Percentiles rank a stretch among this genome's conserved stretches.
Conservation (phyloP, 306 rosid genomes). For the Dicorynia guianensis region DNA sequence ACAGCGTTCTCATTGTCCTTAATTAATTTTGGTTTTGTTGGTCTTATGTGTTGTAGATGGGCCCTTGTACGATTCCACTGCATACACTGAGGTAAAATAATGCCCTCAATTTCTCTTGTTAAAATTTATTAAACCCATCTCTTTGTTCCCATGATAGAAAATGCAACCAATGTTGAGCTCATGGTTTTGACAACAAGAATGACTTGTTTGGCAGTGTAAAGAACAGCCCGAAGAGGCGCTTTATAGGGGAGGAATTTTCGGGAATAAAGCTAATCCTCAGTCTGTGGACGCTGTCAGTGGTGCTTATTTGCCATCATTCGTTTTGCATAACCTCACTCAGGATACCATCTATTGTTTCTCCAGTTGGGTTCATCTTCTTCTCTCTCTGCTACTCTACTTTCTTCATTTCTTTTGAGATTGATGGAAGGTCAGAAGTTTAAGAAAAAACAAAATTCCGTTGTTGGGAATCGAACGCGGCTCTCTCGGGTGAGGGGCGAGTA, state of each 20-base stretch:
- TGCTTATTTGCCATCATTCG: constrained; percentile 50
- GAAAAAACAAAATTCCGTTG: constrained; percentile 38
- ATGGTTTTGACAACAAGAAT: background rate
- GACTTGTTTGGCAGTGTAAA: constrained; percentile 64
- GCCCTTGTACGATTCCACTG: constrained; percentile 82
- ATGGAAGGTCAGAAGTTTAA: too few relatives aligned
- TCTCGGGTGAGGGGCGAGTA: constrained; percentile 41
- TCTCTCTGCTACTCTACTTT: too few relatives aligned
- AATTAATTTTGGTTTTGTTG: background rate
- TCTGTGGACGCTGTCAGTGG: background rate
- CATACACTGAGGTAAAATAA: constrained; percentile 71
- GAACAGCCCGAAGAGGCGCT: constrained; percentile 66
- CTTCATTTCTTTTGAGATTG: too few relatives aligned
- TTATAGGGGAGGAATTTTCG: constrained; percentile 73
- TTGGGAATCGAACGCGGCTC: constrained; percentile 50
- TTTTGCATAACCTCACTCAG: constrained; percentile 60
- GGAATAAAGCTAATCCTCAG: constrained; percentile 8
- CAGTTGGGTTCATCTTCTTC: constrained; percentile 47
- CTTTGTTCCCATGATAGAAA: background rate
- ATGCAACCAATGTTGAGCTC: background rate
- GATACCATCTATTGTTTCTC: constrained; percentile 72
- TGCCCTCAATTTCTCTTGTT: background rate
- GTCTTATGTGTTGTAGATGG: constrained; percentile 68
- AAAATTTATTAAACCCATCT: background rate
- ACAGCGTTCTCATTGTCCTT: too few relatives aligned